Evolutionary conservation across 1,284 basidiomycete genomes (phyloP), one percentile per base, ranked within the genome.

Genomic region (Puccinia novopanici): DNA sequence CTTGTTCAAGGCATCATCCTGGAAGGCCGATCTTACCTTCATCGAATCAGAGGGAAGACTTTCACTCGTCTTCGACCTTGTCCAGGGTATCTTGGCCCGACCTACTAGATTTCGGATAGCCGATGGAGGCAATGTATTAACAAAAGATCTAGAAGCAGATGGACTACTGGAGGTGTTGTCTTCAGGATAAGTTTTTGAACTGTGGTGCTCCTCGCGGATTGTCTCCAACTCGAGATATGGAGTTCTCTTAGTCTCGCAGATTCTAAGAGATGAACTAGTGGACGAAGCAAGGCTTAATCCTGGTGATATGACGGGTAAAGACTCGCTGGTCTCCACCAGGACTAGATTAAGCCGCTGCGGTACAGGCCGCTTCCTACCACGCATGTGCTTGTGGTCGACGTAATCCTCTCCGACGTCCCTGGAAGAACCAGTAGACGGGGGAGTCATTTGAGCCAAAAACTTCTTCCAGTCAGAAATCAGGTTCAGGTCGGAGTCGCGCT

Each of bases 381-480:
- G 5, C 61, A 40, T 22, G 61, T 42, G 19, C 61, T 42, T 22
- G 61, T 4, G 13, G 40, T 10, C 40, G 40, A n/a, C 9, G 37
- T 42, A 4, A 42, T 65, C 40, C 4, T 0, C 17, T 19, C 42
- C 61, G 37, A 22, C 22, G 2, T 12, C 3, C 30, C 13, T 12
- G 27, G 59, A 61, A 65, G 3, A n/a, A 65, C 27, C 8, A 17
- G 22, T 3, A 8, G 37, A 40, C 40, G 61, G 34, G 42, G 61
- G 61, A 42, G 17, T 65, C 37, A 65, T 65, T 13, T 65, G 34
- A 22, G 37, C 34, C 9, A 65, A 45, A 65, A 65, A 65, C 22
- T 45, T 65, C 61, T 65, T 65, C 61, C 61, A 65, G 40, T 65
- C 61, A 24, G 61, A 65, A 9, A 65, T 17, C n/a, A 65, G 5